A percentile compares a stretch with the other conserved stretches of the same genome.
Evolutionary conservation across 2,329 filamentous ascomycete genomes (phyloP).

Genomic region (Trichoderma asperellum): DNA sequence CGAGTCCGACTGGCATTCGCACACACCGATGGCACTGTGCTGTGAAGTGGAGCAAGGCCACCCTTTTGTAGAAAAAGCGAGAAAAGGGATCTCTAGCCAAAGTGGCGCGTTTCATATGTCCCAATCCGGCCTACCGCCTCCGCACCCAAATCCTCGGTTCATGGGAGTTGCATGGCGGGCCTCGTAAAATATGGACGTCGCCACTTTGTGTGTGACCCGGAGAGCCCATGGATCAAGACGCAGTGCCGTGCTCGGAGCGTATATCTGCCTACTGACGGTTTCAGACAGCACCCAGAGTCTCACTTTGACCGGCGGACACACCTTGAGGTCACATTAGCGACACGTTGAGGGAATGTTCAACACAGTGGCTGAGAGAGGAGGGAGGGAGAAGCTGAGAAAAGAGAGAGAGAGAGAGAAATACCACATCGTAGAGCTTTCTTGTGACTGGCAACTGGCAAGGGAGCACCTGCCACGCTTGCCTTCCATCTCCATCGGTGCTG

Average conservation of each 20-base stretch:
- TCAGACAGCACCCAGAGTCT: constrained; percentile 4
- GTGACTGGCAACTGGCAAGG: not conserved
- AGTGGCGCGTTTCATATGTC: constrained; percentile 34
- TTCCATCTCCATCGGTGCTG: not conserved
- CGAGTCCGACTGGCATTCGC: constrained; percentile 13
- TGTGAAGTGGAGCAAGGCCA: constrained; percentile 21
- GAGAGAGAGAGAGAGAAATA: not conserved
- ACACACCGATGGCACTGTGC: constrained; percentile 8
- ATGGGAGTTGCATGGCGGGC: constrained; percentile 8
- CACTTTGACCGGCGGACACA: not conserved
- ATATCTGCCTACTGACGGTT: not conserved
- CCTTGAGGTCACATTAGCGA: not conserved
- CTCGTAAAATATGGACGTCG: not conserved
- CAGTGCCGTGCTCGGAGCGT: not conserved
- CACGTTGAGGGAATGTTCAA: not conserved
- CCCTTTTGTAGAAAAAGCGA: constrained; percentile 28
- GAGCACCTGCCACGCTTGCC: not conserved
- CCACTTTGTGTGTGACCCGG: constrained; percentile 1
- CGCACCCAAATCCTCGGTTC: constrained; percentile 27
- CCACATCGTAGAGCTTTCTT: not conserved
- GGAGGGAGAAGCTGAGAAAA: not conserved
- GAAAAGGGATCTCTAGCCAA: constrained; percentile 29
- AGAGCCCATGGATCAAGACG: not conserved
- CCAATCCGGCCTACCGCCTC: constrained; percentile 27
- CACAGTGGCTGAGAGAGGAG: not conserved